Conservation (phyloP, 257 asterid species). For the Parsonsia alboflavescens region DNA sequence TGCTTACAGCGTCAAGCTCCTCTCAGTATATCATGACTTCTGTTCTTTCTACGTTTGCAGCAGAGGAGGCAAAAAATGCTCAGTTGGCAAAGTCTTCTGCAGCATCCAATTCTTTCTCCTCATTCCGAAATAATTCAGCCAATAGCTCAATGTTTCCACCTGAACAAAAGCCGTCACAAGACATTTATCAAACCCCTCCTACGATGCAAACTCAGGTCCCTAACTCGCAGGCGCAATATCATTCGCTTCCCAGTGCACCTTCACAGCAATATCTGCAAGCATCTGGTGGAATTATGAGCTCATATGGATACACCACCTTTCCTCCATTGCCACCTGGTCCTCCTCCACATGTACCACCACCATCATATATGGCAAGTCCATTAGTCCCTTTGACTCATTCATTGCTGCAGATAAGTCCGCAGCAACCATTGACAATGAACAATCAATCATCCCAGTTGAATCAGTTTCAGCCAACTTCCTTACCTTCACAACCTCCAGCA, state of each 20-base stretch:
- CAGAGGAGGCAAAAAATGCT: constrained; percentile 76
- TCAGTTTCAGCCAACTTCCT: constrained; percentile 32
- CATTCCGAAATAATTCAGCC: constrained; percentile 18
- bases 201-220: constrained; percentile 34
- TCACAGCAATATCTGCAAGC: constrained; percentile 64
- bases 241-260: constrained; percentile 41
- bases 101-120: constrained; percentile 35
- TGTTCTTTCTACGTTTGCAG: constrained; percentile 85
- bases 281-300: constrained; percentile 36
- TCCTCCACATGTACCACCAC: constrained; percentile 44
- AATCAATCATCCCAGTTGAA: constrained; percentile 34
- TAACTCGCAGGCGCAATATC: constrained; percentile 50
- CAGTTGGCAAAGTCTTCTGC: constrained; percentile 51
- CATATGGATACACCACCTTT: constrained; percentile 49
- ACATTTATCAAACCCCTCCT: constrained; percentile 39
- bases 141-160: constrained; percentile 28
- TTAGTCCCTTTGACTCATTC: constrained; percentile 54
- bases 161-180: constrained; percentile 34
- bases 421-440: constrained; percentile 33
- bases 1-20: constrained; percentile 80
- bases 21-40: constrained; percentile 85
- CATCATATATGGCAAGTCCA: constrained; percentile 51
- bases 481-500: constrained; percentile 33
- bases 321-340: constrained; percentile 46
- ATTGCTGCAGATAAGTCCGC: constrained; percentile 41